These are phyloP conservation scores for Tylopilus orsonianus DNA, from an alignment of 1,284 basidiomycete genomes.

Conservation along the genomic window DNA sequence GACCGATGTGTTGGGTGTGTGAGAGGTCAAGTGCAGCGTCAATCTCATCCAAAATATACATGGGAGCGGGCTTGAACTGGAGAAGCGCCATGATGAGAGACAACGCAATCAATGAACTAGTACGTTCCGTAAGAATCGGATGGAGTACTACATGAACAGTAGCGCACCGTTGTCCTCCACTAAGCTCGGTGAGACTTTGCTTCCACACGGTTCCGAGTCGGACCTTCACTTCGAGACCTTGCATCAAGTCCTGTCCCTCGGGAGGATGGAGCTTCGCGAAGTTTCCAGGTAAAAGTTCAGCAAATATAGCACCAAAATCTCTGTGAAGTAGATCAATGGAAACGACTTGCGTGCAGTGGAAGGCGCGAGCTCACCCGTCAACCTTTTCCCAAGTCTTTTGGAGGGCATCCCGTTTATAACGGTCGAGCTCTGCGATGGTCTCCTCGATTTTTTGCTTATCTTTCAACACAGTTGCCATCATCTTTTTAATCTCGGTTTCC, in stretches of 20 bases:
- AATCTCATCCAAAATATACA: constrained; percentile 99
- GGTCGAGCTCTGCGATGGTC: constrained; percentile 91
- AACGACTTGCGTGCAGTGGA: neutral
- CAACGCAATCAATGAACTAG: constrained; percentile 91
- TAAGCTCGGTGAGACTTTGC: constrained; percentile 93
- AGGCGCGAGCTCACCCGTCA: constrained; percentile 62
- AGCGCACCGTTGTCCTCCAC: constrained; percentile 90
- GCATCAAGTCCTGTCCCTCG: constrained; percentile 89
- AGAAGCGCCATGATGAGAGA: constrained; percentile 97
- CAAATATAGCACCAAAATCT: constrained; percentile 97
- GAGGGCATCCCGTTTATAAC: constrained; percentile 92
- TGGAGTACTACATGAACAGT: neutral
- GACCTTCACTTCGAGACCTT: constrained; percentile 97
- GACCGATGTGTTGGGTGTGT: constrained; percentile 96
- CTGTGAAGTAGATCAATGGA: constrained; percentile 39
- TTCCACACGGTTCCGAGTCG: constrained; percentile 96
- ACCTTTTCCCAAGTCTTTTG: constrained; percentile 97
- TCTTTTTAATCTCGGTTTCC: constrained; percentile 84
- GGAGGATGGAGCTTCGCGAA: constrained; percentile 95
- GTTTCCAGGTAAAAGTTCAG: constrained; percentile 93
- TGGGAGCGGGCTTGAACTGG: constrained; percentile 99
- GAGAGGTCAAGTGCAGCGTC: constrained; percentile 95
- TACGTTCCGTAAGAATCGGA: constrained; percentile 2
- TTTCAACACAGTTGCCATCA: constrained; percentile 85
- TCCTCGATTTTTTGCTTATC: constrained; percentile 97